These are phyloP conservation scores for Leishmania braziliensis DNA, from an alignment of 208 protist genomes.

Conservation along the genomic window DNA sequence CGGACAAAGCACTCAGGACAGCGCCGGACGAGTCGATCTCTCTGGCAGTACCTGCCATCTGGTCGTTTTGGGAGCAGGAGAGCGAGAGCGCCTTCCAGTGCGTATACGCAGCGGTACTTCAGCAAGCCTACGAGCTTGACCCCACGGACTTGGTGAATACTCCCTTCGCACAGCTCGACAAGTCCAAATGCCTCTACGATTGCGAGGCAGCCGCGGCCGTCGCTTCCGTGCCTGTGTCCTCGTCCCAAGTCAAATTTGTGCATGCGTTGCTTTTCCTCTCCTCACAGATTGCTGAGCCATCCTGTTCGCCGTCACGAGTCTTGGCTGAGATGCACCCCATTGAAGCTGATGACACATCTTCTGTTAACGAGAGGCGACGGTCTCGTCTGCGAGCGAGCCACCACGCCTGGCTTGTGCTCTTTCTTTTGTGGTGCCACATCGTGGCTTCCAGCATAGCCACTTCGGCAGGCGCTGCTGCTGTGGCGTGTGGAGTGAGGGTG, in stretches of 20 bases:
- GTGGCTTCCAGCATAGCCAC: background rate
- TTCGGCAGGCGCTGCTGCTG: background rate
- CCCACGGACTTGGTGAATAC: slow-evolving; percentile 22
- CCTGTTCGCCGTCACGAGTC: slow-evolving; percentile 5
- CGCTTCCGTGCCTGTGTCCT: background rate
- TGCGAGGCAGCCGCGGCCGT: background rate
- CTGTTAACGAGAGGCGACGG: slow-evolving; percentile 25
- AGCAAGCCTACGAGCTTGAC: slow-evolving; percentile 27
- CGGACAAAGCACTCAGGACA: background rate
- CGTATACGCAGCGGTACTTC: slow-evolving; percentile 25
- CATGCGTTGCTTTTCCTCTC: slow-evolving; percentile 18
- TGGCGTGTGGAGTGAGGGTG: background rate
- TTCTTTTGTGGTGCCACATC: slow-evolving; percentile 49
- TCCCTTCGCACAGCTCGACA: slow-evolving; percentile 36
- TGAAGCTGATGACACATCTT: background rate
- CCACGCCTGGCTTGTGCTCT: slow-evolving; percentile 46
- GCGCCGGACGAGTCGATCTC: background rate
- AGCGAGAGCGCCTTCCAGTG: slow-evolving; percentile 11
- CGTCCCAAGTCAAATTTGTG: background rate
- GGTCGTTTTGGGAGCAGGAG: slow-evolving; percentile 15
- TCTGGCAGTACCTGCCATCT: slow-evolving; percentile 2
- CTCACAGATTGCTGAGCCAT: background rate
- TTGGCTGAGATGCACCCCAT: slow-evolving; percentile 15
- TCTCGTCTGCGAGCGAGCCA: slow-evolving; percentile 29
- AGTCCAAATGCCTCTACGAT: slow-evolving; percentile 17